phyloP scores from a whole-genome alignment of 2,329 filamentous ascomycete species.

The Didymellaceae sp. region DNA sequence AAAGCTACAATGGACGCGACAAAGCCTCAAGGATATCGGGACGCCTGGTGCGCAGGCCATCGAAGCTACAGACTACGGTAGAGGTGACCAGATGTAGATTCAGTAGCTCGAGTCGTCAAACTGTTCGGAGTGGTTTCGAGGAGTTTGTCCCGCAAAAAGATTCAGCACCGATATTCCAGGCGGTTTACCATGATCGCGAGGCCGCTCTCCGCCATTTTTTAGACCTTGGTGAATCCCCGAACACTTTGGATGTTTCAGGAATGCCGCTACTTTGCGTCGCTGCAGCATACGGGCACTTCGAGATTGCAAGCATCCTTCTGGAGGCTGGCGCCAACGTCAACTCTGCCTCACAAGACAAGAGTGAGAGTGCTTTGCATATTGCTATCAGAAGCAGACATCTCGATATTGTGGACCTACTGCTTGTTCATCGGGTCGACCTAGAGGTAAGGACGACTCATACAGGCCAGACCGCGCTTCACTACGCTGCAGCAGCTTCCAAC shows the following conservation, averaged over 20 bases:
- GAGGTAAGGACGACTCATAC: conserved; percentile 29
- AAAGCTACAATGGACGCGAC: conserved; percentile 23
- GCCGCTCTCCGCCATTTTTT: conserved; percentile 43
- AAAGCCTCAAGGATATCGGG: conserved; percentile 13
- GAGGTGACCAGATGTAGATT: conserved; percentile 42
- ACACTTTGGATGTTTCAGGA: conserved; percentile 29
- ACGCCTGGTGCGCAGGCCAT: conserved; percentile 25
- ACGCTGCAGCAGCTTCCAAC: conserved; percentile 36
- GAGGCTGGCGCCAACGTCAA: conserved; percentile 38
- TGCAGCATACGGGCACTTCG: conserved; percentile 33
- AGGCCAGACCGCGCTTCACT: conserved; percentile 43
- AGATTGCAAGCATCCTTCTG: conserved; percentile 35
- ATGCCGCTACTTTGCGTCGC: conserved; percentile 40
- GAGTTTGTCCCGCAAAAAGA: conserved; percentile 31
- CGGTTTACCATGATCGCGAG: conserved; percentile 40
- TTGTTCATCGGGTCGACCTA: conserved; percentile 30
- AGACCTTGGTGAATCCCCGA: conserved; percentile 34
- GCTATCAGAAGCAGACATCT: conserved; percentile 35
- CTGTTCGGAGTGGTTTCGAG: conserved; percentile 6
- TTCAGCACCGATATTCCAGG: conserved; percentile 43
- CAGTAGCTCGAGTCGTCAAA: conserved; percentile 27
- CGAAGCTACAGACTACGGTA: conserved; percentile 40
- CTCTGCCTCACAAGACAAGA: conserved; percentile 23
- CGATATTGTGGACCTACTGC: conserved; percentile 36
- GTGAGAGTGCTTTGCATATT: conserved; percentile 42